These are phyloP conservation scores for Peniophora sp. DNA, from an alignment of 1,284 basidiomycete genomes.

Conservation along the genomic window DNA sequence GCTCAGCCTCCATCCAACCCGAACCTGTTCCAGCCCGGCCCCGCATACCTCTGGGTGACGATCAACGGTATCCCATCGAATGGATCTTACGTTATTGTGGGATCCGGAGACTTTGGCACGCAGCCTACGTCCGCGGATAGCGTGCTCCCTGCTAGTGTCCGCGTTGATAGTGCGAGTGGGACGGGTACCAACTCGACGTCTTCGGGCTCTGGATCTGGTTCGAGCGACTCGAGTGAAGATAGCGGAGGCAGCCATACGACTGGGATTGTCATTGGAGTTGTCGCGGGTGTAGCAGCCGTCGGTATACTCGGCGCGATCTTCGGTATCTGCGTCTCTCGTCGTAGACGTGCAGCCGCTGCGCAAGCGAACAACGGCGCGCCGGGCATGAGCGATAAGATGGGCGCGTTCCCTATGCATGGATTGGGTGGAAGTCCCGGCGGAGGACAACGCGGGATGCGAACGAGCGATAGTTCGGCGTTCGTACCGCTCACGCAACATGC, in stretches of 20 bases:
- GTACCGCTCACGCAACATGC: conserved; percentile 29
- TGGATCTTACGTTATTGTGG: conserved; percentile 68
- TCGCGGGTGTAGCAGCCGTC: conserved; percentile 18
- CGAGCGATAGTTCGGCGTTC: conserved; percentile 51
- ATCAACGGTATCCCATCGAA: conserved; percentile 82
- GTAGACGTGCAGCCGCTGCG: conserved; percentile 20
- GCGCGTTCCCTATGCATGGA: too few relatives aligned
- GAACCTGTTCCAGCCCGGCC: conserved; percentile 80
- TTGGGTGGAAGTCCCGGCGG: too few relatives aligned
- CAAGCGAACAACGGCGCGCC: conserved; percentile 8
- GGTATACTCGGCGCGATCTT: conserved; percentile 20
- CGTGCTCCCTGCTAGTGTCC: conserved; percentile 44
- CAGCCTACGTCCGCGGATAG: conserved; percentile 45
- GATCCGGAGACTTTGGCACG: conserved; percentile 64
- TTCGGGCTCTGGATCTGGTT: neutral
- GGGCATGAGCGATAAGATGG: conserved; percentile 27
- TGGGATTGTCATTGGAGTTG: conserved; percentile 16
- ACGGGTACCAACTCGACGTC: conserved; percentile 5
- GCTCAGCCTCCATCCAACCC: conserved; percentile 76
- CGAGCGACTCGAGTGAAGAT: conserved; percentile 1
- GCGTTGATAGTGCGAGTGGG: conserved; percentile 9
- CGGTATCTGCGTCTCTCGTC: conserved; percentile 18
- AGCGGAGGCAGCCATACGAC: conserved; percentile 13
- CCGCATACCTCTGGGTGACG: conserved; percentile 74
- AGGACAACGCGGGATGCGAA: conserved; percentile 16